Evolutionary conservation across 2,329 filamentous ascomycete genomes (phyloP).

Genomic region (Pseudogymnoascus sp.): DNA sequence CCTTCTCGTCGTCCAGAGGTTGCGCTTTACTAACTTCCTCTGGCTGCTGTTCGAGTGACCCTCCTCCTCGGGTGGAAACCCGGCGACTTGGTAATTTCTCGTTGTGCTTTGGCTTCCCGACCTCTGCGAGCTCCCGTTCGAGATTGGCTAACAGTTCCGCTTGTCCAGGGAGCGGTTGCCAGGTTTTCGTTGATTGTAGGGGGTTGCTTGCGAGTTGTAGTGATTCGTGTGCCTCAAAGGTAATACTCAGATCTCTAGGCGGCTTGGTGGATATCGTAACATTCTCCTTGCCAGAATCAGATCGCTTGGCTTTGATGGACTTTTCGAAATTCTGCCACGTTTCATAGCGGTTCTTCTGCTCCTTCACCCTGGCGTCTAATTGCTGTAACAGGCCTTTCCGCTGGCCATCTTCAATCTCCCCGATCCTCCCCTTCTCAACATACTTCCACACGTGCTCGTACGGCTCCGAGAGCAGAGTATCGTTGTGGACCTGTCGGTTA

Average conservation of each 20-base stretch:
- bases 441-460: conserved; percentile 66
- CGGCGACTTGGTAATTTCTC: neutral
- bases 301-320: conserved; percentile 26
- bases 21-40: neutral
- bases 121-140: conserved; percentile 23
- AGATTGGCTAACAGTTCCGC: conserved; percentile 25
- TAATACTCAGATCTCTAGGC: conserved; percentile 39
- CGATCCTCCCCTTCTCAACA: conserved; percentile 49
- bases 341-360: conserved; percentile 58
- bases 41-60: neutral
- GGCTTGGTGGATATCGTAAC: conserved; percentile 4
- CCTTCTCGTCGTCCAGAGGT: neutral
- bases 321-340: conserved; percentile 64
- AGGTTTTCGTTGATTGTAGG: conserved; percentile 10
- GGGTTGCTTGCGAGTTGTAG: conserved; percentile 28
- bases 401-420: conserved; percentile 44
- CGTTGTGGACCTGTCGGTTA: conserved; percentile 46
- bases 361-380: conserved; percentile 56
- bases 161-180: conserved; percentile 26
- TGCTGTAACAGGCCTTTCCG: conserved; percentile 54
- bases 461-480: conserved; percentile 54
- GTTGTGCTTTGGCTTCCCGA: conserved; percentile 20
- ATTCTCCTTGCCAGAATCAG: conserved; percentile 18
- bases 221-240: conserved; percentile 44
- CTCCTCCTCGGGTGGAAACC: neutral